These are phyloP conservation scores for Podospora appendiculata DNA, from an alignment of 495 filamentous ascomycete species.

Conservation along the genomic window DNA sequence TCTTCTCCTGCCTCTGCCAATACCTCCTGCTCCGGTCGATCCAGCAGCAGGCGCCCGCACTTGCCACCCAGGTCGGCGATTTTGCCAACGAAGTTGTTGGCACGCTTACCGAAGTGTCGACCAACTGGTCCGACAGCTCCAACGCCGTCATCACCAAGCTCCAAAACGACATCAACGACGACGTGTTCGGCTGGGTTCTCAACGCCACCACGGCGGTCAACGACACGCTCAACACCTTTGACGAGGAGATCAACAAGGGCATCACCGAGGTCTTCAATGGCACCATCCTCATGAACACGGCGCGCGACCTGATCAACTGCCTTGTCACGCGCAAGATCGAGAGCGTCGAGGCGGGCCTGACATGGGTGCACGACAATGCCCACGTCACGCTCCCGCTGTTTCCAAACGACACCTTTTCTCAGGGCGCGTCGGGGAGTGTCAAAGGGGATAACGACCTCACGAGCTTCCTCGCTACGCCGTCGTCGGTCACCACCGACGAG, in stretches of 20 bases:
- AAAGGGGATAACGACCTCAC: slow-evolving; percentile 47
- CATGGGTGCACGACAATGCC: slow-evolving; percentile 82
- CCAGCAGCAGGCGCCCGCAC: slow-evolving; percentile 65
- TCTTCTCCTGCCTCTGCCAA: slow-evolving; percentile 80
- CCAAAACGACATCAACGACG: slow-evolving; percentile 67
- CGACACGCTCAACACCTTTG: slow-evolving; percentile 74
- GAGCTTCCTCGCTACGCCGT: slow-evolving; percentile 68
- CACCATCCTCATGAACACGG: slow-evolving; percentile 65
- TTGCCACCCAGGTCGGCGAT: slow-evolving; percentile 67
- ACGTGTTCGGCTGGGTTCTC: slow-evolving; percentile 84
- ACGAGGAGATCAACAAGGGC: slow-evolving; percentile 60
- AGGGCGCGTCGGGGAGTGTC: slow-evolving; percentile 62
- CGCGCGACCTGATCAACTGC: slow-evolving; percentile 67
- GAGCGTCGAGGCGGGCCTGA: slow-evolving; percentile 72
- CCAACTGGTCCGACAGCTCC: slow-evolving; percentile 65
- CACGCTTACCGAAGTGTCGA: slow-evolving; percentile 63
- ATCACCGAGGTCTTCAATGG: slow-evolving; percentile 72
- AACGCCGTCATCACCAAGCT: slow-evolving; percentile 64
- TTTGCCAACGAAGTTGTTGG: slow-evolving; percentile 76
- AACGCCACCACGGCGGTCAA: slow-evolving; percentile 76
- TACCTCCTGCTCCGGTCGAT: slow-evolving; percentile 67
- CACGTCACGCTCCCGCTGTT: slow-evolving; percentile 74
- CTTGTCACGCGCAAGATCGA: slow-evolving; percentile 69
- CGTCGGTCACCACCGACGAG: slow-evolving; percentile 62
- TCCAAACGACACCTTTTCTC: slow-evolving; percentile 72